Base-by-base conservation (phyloP, 805 yeast species). In the Candida piceae region DNA sequence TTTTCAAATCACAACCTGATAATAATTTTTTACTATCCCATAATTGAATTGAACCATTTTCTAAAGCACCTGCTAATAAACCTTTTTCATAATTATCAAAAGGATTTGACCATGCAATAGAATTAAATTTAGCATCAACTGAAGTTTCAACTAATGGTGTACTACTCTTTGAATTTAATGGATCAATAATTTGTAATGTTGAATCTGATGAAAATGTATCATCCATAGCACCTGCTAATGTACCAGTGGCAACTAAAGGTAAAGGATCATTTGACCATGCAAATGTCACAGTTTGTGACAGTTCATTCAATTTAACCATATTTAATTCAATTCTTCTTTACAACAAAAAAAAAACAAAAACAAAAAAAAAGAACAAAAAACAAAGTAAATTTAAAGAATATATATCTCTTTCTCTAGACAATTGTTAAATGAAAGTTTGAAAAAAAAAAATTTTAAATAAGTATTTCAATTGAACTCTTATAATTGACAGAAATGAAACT, bases 211-310 rank as follows among this genome's bases (percentile, higher is more conserved):
- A 79, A 61, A 89, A 89, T 56, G 82, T 79, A 29, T 84, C 84
- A 57, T 87, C 96, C 50, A 93, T 83, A 11, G 96, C 94, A 7
- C 97, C 97, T 0, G 97, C 89, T n/a, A 86, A 84, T 0, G 96
- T 84, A 16, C 96, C 98, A 2, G 96, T 77, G 16, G 88, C 97
- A 47, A 93, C 58, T 36, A 76, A 62, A 13, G 97, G 97, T 43
- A 78, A 63, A 29, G 69, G 60, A 48, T 77, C 84, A 46, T 80
- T 76, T 31, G 96, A 85, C 97, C 97, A 90, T 30, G 97, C 95
- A 65, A 93, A 87, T n/a, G 95, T 80, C 35, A 96, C 89, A 11
- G 96, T 85, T 50, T 87, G 74, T 44, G 76, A 70, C 54, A 86
- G 78, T 62, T 89, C 96, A 60, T 78, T 76, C 49, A 93, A 71